Evolutionary conservation across 2,329 filamentous ascomycete species (phyloP), one percentile per base, ranked within the genome.

Genomic region (Colletotrichum acutatum): DNA sequence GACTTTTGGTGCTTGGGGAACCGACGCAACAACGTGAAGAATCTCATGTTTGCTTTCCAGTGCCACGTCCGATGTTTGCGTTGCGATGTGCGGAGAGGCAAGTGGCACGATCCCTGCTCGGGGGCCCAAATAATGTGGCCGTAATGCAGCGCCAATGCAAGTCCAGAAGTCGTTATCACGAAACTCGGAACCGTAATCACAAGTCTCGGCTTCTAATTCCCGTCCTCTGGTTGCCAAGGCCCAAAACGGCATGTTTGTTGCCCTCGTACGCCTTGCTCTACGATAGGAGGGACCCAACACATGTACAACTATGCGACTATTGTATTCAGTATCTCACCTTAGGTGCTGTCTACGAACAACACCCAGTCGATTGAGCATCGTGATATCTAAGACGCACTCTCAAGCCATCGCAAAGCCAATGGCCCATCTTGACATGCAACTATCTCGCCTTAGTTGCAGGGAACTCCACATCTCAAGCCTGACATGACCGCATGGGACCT

Each of bases 381-480:
- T 19, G 42, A 22, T 22, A 37, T 32, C 46, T 34, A n/a, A 6
- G 19, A 26, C 30, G 30, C 12, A n/a, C 46, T 8, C 9, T 32
- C 49, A 49, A 6, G 32, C 56, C 54, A 6, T 52, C 37, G 16
- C 19, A 19, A 30, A 49, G 52, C 58, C 59, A 34, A 59, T 59
- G 34, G 66, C 59, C 66, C 69, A 69, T 64, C 37, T 59, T 32
- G 9, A 57, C 30, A 58, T 57, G 59, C 58, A 54, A 26, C 52
- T 52, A 46, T 61, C 68, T 64, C 42, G 59, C 52, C 65, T 64
- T 60, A 52, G 42, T 42, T 62, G 59, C 61, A 54, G 52, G 61
- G 9, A 5, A 54, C 61, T 64, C 61, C 28, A 64, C 28, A 54
- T 7, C 32, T 49, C 24, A 5, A 16, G 14, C 5, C 61, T 42